A percentile compares a stretch with the other conserved stretches of the same genome.
phyloP scores from a whole-genome alignment of 2,329 filamentous ascomycete genomes.

The Bipolaris bicolor region DNA sequence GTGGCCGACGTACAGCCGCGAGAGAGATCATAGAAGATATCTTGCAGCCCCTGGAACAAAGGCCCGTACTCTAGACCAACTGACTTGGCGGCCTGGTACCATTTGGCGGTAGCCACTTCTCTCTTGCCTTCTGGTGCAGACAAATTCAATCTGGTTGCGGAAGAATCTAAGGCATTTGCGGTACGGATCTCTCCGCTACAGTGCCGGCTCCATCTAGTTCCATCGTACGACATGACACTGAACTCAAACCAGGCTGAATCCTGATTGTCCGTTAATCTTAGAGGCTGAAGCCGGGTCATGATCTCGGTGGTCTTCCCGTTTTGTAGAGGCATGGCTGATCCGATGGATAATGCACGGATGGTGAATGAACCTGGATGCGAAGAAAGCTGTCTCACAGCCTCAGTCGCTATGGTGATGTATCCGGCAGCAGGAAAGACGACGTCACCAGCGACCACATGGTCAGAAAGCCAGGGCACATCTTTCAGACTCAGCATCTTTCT shows the following conservation, averaged over 20 bases:
- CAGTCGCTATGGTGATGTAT: constrained; percentile 51
- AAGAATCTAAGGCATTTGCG: not conserved
- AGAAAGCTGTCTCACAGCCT: constrained; percentile 28
- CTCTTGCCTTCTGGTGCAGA: not conserved
- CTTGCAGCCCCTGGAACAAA: not conserved
- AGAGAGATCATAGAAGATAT: not conserved
- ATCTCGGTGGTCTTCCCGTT: constrained; percentile 1
- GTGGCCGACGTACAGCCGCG: not conserved
- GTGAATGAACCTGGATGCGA: no score
- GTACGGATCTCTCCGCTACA: constrained; percentile 3
- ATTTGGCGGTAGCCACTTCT: not conserved
- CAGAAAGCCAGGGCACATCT: constrained; percentile 53
- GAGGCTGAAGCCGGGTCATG: not conserved
- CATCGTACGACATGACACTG: constrained; percentile 18
- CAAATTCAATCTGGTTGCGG: not conserved
- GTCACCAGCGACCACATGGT: constrained; percentile 51
- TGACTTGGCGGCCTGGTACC: not conserved
- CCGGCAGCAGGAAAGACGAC: constrained; percentile 54
- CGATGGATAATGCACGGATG: no score
- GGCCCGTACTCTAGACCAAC: constrained; percentile 3
- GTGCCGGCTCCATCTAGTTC: constrained; percentile 27
- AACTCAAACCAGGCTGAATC: constrained; percentile 15
- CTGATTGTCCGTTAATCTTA: not conserved
- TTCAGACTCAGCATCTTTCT: constrained; percentile 7
- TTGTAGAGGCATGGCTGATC: no score